These are phyloP conservation scores for Xylariaceae sp. DNA, from an alignment of 2,329 filamentous ascomycete genomes.

Conservation along the genomic window DNA sequence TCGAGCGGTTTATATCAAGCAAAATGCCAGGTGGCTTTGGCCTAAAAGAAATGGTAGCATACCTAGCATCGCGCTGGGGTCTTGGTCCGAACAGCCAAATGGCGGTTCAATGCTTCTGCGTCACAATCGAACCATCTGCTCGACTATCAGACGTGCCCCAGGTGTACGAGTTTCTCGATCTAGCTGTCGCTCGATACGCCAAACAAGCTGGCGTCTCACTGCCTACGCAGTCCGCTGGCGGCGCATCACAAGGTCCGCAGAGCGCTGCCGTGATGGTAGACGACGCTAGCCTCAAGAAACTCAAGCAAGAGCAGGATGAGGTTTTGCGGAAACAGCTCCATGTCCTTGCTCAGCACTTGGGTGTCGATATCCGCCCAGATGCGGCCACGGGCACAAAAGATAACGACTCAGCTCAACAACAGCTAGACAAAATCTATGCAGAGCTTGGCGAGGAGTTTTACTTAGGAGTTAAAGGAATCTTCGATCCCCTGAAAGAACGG, in stretches of 20 bases:
- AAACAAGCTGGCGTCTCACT: conserved; percentile 81
- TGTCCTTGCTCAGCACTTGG: conserved; percentile 91
- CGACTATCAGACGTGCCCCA: conserved; percentile 89
- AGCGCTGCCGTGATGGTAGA: conserved; percentile 99
- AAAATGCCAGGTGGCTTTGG: conserved; percentile 99
- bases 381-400: conserved; percentile 90
- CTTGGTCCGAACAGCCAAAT: conserved; percentile 86
- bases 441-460: conserved; percentile 98
- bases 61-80: conserved; percentile 93
- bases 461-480: conserved; percentile 89
- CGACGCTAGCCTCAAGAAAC: conserved; percentile 90
- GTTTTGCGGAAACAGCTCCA: conserved; percentile 99
- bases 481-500: conserved; percentile 90
- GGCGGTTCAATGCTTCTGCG: conserved; percentile 81
- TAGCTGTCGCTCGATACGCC: conserved; percentile 88
- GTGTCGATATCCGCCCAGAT: conserved; percentile 86
- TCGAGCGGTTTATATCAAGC: conserved; percentile 93
- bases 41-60: conserved; percentile 92
- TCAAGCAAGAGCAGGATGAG: conserved; percentile 94
- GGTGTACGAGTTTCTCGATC: conserved; percentile 90
- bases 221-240: conserved; percentile 75
- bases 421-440: conserved; percentile 90
- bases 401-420: conserved; percentile 84
- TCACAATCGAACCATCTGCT: conserved; percentile 89
- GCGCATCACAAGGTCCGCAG: conserved; percentile 67